Evolutionary conservation across 1,139 yeast genomes (phyloP).

Genomic region (Pneumocystis carinii): DNA sequence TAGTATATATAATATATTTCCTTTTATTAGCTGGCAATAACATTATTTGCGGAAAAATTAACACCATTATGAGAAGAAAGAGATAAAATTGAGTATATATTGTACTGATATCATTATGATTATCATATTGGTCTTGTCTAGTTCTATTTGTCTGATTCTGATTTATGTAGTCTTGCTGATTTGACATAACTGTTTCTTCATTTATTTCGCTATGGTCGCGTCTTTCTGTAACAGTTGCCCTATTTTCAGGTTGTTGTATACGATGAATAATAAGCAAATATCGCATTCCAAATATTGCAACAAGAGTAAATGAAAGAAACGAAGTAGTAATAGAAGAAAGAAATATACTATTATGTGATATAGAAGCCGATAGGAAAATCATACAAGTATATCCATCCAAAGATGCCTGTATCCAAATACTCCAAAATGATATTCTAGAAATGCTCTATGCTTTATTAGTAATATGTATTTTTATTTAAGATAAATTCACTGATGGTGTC

Average conservation of each 20-base stretch:
- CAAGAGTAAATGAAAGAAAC: conserved; percentile 51
- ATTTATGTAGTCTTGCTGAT: neutral
- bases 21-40: conserved; percentile 53
- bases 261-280: conserved; percentile 55
- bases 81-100: conserved; percentile 51
- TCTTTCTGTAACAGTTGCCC: neutral
- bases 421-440: conserved; percentile 45
- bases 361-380: conserved; percentile 44
- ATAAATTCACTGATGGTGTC: neutral
- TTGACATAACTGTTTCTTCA: neutral
- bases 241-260: conserved; percentile 53
- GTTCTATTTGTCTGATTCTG: conserved; percentile 28
- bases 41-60: conserved; percentile 42
- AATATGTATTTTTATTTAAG: neutral
- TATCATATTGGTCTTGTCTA: neutral
- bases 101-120: conserved; percentile 26
- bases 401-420: conserved; percentile 39
- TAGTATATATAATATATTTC: conserved; percentile 40
- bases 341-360: conserved; percentile 41
- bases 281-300: conserved; percentile 64
- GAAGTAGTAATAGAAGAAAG: conserved; percentile 57
- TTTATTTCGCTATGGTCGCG: neutral
- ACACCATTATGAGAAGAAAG: conserved; percentile 41
- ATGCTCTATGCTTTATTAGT: neutral
- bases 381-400: conserved; percentile 58